Evolutionary conservation across 208 protist genomes (phyloP).

Genomic region (Wallacemonas sp.): DNA sequence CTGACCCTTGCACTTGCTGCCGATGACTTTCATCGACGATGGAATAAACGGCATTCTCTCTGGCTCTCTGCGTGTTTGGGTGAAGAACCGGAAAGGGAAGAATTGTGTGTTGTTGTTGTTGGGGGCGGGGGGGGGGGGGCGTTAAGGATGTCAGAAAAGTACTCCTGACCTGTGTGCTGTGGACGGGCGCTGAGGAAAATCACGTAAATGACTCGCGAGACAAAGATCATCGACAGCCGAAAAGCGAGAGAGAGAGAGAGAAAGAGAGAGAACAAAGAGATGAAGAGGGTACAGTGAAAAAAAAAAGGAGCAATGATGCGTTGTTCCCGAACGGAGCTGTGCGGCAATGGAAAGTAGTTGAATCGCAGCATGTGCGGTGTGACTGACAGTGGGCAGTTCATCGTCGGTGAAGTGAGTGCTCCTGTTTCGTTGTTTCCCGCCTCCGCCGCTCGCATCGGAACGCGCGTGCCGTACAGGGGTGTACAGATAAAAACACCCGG

Average conservation of each 20-base stretch:
- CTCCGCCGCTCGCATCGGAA: no score
- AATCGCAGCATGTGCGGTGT: no score
- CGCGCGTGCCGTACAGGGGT: no score
- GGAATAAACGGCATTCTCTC: conserved; percentile 6
- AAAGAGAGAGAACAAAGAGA: conserved; percentile 12
- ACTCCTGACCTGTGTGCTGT: no score
- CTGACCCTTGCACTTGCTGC: not conserved
- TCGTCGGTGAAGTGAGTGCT: no score
- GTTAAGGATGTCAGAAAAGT: not conserved
- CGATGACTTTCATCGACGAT: conserved; percentile 11
- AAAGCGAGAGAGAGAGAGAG: conserved; percentile 8
- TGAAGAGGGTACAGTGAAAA: not conserved
- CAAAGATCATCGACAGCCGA: no score
- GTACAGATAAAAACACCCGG: no score
- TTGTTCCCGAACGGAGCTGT: no score
- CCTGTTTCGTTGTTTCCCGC: no score
- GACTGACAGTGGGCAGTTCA: no score
- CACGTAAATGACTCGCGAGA: no score
- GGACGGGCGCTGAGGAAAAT: conserved; percentile 2
- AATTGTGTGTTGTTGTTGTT: not conserved
- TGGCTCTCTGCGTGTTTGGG: not conserved
- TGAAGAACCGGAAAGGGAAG: not conserved
- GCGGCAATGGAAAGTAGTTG: no score
- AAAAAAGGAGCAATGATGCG: not conserved
- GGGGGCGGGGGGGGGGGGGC: not conserved